Evolutionary conservation across 805 yeast genomes (phyloP).

Genomic region (Torulaspora franciscae): DNA sequence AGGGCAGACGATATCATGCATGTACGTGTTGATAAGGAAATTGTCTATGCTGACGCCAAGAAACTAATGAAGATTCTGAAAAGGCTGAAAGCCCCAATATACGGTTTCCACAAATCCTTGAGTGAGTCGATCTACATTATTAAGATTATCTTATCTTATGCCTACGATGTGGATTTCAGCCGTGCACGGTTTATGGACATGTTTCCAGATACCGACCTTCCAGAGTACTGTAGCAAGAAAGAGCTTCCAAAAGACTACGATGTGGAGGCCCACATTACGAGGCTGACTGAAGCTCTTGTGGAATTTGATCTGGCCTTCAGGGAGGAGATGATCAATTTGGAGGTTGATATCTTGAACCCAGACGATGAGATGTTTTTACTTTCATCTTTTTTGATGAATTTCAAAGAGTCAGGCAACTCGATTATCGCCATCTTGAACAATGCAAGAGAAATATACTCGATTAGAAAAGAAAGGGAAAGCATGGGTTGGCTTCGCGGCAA

Average conservation of each 20-base stretch:
- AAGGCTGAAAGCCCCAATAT: constrained; percentile 34
- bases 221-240: constrained; percentile 13
- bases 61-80: constrained; percentile 33
- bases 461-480: constrained; percentile 32
- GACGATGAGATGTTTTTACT: constrained; percentile 47
- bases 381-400: constrained; percentile 47
- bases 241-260: constrained; percentile 24
- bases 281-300: constrained; percentile 33
- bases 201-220: constrained; percentile 17
- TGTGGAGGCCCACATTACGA: constrained; percentile 26
- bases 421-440: constrained; percentile 35
- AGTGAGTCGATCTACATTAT: constrained; percentile 35
- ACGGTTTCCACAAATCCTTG: constrained; percentile 34
- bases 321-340: constrained; percentile 32
- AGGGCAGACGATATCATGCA: constrained; percentile 17
- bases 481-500: constrained; percentile 38
- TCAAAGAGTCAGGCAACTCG: constrained; percentile 38
- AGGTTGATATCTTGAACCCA: constrained; percentile 38
- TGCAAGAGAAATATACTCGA: constrained; percentile 29
- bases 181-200: constrained; percentile 18
- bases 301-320: constrained; percentile 36
- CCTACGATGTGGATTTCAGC: constrained; percentile 39
- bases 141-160: constrained; percentile 36
- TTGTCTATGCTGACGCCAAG: constrained; percentile 35
- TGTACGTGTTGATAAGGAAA: constrained; percentile 32